Base-by-base conservation (phyloP, 768 basidiomycete genomes). In the Dacryopinax primogenitus region DNA sequence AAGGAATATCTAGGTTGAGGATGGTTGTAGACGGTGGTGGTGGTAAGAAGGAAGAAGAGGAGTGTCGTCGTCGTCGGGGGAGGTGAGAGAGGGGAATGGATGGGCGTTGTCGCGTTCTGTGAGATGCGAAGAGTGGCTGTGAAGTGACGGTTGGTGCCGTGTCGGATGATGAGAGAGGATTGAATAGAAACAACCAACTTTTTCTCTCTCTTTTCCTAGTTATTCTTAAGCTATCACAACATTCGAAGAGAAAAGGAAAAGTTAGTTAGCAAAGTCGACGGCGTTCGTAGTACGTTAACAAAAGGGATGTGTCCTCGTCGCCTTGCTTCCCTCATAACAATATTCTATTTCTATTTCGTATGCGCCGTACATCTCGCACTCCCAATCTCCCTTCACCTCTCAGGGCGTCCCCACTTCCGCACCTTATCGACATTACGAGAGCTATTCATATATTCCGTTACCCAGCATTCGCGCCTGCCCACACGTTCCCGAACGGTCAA, bases 51-150 rank as follows among this genome's bases (percentile, higher is more conserved):
- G 51, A 58, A 18, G 51, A 58, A 58, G 51, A 47, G 45, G 51
- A 32, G 26, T 58, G 51, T 58, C 32, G 51, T 23, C 45, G 45
- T 58, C 26, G 23, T 58, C 51, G 51, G 32, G 26, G 26, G 51
- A 23, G 32, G 32, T 30, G 13, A 30, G 51, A 30, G 51, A 58
- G 13, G 26, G 26, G 15, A 30, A 28, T 58, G 26, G 51, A 30
- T 58, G 26, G 51, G 26, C 26, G 51, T 58, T 30, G 51, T 58
- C 51, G 51, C 51, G 51, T 58, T 30, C 26, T 23, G 18, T 15
- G 45, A 9, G 51, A 28, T 58, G 51, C 51, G 51, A 58, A 58
- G 51, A 44, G 51, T 58, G 51, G 51, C 51, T 58, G 51, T 58
- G 51, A n/a, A 30, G 51, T 58, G 51, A 30, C 51, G 51, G 51